Evolutionary conservation across 2,329 filamentous ascomycete species (phyloP).

Genomic region (Esteya vermicola): DNA sequence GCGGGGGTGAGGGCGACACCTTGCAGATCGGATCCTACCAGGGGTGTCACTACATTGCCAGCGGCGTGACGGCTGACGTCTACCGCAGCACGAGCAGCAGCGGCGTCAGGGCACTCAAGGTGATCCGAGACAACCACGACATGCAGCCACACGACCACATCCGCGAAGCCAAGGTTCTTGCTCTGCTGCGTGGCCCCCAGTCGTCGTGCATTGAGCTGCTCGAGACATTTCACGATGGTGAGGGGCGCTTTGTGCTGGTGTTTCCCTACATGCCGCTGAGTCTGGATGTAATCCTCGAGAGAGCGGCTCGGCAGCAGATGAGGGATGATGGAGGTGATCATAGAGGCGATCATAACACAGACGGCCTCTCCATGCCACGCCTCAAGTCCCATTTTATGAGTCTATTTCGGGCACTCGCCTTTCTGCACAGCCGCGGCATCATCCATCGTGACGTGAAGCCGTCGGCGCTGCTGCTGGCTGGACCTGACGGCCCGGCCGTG

Average conservation of each 20-base stretch:
- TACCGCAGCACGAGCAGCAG: no score
- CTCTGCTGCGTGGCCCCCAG: conserved; percentile 36
- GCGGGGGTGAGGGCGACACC: no score
- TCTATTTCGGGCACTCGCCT: conserved; percentile 53
- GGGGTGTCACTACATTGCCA: conserved; percentile 39
- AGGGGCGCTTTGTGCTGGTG: conserved; percentile 60
- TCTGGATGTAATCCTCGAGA: conserved; percentile 51
- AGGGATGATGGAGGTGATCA: no score
- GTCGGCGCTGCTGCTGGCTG: conserved; percentile 65
- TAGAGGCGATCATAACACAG: not conserved
- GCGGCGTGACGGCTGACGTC: conserved; percentile 69
- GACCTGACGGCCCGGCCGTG: conserved; percentile 55
- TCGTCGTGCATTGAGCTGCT: conserved; percentile 48
- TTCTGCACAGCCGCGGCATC: conserved; percentile 61
- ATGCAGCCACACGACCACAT: conserved; percentile 70
- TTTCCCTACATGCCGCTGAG: conserved; percentile 75
- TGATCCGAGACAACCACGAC: conserved; percentile 61
- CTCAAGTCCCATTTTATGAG: conserved; percentile 41
- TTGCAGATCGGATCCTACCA: conserved; percentile 38
- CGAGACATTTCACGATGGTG: conserved; percentile 57
- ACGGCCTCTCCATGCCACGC: conserved; percentile 15
- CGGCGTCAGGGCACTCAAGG: conserved; percentile 56
- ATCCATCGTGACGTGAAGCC: conserved; percentile 94
- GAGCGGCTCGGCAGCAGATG: no score
- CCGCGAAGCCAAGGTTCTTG: conserved; percentile 66